Base-by-base conservation (phyloP, 163 green algal species). In the Trebouxia gelatinosa region DNA sequence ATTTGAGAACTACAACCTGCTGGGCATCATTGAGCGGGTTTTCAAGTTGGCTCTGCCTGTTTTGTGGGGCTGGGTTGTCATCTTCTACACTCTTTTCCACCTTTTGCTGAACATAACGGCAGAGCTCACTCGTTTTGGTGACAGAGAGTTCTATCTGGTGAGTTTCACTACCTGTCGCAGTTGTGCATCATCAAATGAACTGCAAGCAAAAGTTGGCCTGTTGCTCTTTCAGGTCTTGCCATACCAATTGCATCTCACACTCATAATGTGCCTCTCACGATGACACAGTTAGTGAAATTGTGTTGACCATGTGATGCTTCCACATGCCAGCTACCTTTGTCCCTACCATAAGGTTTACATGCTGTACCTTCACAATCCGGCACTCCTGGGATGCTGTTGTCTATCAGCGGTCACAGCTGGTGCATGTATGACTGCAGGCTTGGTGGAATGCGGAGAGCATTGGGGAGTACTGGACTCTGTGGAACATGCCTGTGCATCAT, bases 71-170 rank as follows among this genome's bases (percentile, higher is more conserved):
- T 98, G 94, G 93, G 85, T 98, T 29, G 82, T 86, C 84, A 92
- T 93, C 76, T 96, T 96, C 75, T 94, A 93, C 82, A 75, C 87
- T 31, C 81, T 97, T 39, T 98, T 98, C 87, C 91, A 98, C 80
- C 78, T 97, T 1, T 96, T 89, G 90, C 90, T 98, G 48, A 98
- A 98, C 86, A 90, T 98, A 32, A 39, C 95, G 28, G 94, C 89
- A 5, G 94, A 98, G 89, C 34, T 96, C 26, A 90, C 92, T 40
- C 51, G 80, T 32, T 98, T 98, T 82, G 94, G 89, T 1, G 94
- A 98, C 87, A 80, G 91, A 7, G 94, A 97, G 83, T 98, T 98
- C 80, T 98, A 98, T 86, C 93, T 93, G 86, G 89, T 87, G 61
- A 35, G 77, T 5, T n/a, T n/a, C n/a, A n/a, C n/a, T n/a, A n/a